Evolutionary conservation across 164 flowering plant species (phyloP).

Genomic region (Cinnamomum micranthum): DNA sequence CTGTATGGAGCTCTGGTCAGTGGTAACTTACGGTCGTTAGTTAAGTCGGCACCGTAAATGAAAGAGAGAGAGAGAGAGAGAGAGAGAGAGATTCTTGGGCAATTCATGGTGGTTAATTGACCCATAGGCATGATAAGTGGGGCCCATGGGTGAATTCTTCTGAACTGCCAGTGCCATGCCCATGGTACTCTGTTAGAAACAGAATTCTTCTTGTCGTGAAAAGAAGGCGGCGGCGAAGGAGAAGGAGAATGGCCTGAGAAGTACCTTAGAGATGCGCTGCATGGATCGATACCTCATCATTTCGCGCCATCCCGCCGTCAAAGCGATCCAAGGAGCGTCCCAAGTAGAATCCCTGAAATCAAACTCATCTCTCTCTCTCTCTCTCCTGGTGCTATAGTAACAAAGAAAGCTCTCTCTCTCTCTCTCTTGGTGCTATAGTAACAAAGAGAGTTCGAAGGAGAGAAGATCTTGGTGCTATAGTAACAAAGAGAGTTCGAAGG

Average conservation of each 20-base stretch:
- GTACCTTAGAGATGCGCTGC: conserved; percentile 77
- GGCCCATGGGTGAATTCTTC: neutral
- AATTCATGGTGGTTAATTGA: neutral
- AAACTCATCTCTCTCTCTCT: conserved; percentile 59
- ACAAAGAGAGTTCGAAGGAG: neutral
- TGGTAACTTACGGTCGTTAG: neutral
- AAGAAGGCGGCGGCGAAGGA: neutral
- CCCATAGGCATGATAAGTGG: neutral
- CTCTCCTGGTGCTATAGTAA: too few species aligned
- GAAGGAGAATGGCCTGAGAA: neutral
- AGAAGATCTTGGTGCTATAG: neutral
- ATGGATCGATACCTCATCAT: conserved; percentile 75
- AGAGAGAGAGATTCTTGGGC: neutral
- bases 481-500: neutral
- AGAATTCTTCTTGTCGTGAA: neutral
- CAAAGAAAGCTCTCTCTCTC: too few species aligned
- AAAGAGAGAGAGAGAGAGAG: too few species aligned
- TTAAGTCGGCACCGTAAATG: neutral
- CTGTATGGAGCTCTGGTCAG: neutral
- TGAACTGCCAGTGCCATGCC: neutral
- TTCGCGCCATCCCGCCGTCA: conserved; percentile 89
- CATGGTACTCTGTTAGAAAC: neutral
- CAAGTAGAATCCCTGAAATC: conserved; percentile 79
- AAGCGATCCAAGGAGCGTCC: conserved; percentile 62
- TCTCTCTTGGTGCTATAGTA: conserved; percentile 7